Evolutionary conservation across 169 alveolate genomes (phyloP).

Genomic region (Eimeria sp.): DNA sequence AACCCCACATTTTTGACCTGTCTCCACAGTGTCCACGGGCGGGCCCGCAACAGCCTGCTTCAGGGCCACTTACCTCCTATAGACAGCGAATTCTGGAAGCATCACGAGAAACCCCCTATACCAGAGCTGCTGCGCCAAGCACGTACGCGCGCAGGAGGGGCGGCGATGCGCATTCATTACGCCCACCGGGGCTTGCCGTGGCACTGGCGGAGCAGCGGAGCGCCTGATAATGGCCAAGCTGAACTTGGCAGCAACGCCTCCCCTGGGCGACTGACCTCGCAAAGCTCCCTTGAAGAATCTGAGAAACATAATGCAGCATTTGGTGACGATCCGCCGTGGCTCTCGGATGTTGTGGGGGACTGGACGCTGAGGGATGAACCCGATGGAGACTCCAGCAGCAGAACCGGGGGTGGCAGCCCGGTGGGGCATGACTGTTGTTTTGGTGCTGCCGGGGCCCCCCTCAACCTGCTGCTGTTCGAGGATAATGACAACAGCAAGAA

Average conservation of each 20-base stretch:
- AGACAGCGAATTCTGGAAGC: conserved; percentile 25
- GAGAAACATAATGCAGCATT: conserved; percentile 3
- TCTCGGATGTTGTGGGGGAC: conserved; percentile 32
- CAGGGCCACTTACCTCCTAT: background rate
- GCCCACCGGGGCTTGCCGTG: conserved; percentile 34
- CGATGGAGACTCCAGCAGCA: background rate
- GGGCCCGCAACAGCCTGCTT: conserved; percentile 11
- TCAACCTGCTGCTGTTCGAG: conserved; percentile 54
- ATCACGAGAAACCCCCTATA: conserved; percentile 12
- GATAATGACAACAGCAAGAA: conserved; percentile 25
- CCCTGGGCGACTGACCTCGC: conserved; percentile 4
- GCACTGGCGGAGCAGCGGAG: conserved; percentile 27
- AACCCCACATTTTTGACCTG: background rate
- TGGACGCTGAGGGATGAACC: conserved; percentile 64
- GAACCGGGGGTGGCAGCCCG: background rate
- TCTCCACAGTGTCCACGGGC: conserved; percentile 35
- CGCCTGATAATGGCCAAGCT: conserved; percentile 8
- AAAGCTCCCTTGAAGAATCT: conserved; percentile 13
- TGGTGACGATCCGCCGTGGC: conserved; percentile 4
- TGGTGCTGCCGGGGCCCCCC: conserved; percentile 51
- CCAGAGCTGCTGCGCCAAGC: conserved; percentile 13
- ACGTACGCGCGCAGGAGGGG: background rate
- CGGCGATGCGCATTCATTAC: conserved; percentile 21
- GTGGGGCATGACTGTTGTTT: conserved; percentile 65
- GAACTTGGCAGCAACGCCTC: conserved; percentile 7